A percentile compares a stretch with the other conserved stretches of the same genome.
phyloP scores from a whole-genome alignment of 208 protist genomes.

The Acanthamoeba royreba region DNA sequence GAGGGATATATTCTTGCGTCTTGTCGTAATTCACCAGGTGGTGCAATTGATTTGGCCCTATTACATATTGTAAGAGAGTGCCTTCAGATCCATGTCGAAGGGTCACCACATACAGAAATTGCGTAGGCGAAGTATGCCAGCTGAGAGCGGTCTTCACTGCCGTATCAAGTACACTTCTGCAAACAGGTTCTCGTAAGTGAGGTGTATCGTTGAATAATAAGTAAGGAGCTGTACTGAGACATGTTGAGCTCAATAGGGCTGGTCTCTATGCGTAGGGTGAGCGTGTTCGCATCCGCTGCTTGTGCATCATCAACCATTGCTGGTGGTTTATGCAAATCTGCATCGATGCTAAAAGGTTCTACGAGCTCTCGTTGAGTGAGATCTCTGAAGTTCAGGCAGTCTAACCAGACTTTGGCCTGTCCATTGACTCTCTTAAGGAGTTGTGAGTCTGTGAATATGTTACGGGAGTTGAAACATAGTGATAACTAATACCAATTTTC shows the following conservation, averaged over 20 bases:
- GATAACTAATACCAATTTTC: background rate
- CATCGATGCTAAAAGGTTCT: background rate
- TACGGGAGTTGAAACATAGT: background rate
- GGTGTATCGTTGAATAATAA: background rate
- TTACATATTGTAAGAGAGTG: background rate
- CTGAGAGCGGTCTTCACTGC: background rate
- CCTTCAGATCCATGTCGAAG: background rate
- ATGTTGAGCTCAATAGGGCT: slow-evolving; percentile 9
- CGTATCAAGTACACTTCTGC: background rate
- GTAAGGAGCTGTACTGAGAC: background rate
- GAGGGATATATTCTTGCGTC: background rate
- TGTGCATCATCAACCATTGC: no score
- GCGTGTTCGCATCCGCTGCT: background rate
- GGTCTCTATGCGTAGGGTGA: background rate
- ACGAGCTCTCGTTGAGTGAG: background rate
- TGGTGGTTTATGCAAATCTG: background rate
- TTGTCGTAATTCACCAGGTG: no score
- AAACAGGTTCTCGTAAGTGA: background rate
- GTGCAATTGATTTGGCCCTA: background rate
- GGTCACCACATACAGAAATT: background rate
- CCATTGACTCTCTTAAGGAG: background rate
- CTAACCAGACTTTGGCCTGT: background rate
- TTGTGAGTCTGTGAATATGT: background rate
- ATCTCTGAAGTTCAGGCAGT: background rate
- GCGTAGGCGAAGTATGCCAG: background rate